phyloP scores from a whole-genome alignment of 768 basidiomycete species.

The Tremella yokohamensis region DNA sequence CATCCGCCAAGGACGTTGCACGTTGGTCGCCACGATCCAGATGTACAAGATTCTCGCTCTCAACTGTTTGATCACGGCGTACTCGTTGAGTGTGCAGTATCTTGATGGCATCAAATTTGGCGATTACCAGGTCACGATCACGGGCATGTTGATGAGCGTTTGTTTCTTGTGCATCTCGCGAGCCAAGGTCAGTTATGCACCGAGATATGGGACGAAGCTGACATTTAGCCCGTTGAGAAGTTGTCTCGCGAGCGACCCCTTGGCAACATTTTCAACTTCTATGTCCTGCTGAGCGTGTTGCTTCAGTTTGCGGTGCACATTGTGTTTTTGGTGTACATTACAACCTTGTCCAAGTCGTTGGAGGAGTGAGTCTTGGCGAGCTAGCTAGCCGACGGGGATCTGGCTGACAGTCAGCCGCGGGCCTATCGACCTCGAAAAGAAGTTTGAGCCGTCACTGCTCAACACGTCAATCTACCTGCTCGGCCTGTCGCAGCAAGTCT shows the following conservation, averaged over 20 bases:
- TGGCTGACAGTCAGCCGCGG: conserved; percentile 4
- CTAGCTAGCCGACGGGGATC: background rate
- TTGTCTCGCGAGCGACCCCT: conserved; percentile 88
- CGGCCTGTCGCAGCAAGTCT: conserved; percentile 94
- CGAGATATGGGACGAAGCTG: conserved; percentile 7
- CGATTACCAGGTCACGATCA: conserved; percentile 96
- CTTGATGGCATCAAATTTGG: conserved; percentile 99
- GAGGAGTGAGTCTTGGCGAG: conserved; percentile 58
- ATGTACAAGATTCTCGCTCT: conserved; percentile 99
- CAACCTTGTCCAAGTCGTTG: conserved; percentile 68
- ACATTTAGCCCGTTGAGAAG: conserved; percentile 82
- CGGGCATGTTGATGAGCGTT: conserved; percentile 94
- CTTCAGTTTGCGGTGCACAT: conserved; percentile 94
- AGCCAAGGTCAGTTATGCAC: conserved; percentile 74
- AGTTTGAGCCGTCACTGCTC: conserved; percentile 88
- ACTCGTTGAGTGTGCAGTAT: conserved; percentile 94
- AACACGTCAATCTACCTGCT: conserved; percentile 97
- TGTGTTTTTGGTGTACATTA: conserved; percentile 84
- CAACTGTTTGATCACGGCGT: conserved; percentile 98
- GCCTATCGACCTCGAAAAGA: conserved; percentile 83
- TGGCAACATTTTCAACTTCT: conserved; percentile 94
- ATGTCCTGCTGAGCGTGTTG: conserved; percentile 85
- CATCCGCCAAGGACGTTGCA: conserved; percentile 96
- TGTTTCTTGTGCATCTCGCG: conserved; percentile 98
- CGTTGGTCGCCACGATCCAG: conserved; percentile 95